Percentiles rank a stretch among this genome's conserved stretches.
These are phyloP conservation scores for Racocetra persica DNA, from an alignment of 371 early-diverging fungal species.

Conservation along the genomic window DNA sequence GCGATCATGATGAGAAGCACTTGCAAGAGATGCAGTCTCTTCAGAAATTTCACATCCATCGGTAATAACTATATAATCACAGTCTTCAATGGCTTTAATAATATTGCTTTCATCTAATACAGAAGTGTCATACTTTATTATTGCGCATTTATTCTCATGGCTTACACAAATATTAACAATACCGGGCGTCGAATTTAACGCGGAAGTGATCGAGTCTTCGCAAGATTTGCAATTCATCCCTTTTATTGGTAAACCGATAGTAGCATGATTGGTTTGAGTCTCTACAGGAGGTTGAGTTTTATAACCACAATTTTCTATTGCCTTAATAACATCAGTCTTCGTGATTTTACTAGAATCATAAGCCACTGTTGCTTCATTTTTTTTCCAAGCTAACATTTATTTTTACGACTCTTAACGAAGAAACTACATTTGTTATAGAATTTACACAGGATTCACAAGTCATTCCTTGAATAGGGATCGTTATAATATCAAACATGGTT, in stretches of 20 bases:
- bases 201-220: conserved; percentile 70
- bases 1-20: background rate
- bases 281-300: conserved; percentile 46
- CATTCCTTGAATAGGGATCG: conserved; percentile 77
- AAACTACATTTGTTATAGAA: conserved; percentile 62
- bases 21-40: conserved; percentile 12
- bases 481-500: background rate
- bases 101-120: conserved; percentile 40
- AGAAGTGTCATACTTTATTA: conserved; percentile 42
- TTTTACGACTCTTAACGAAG: conserved; percentile 54
- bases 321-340: conserved; percentile 48
- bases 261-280: background rate
- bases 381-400: conserved; percentile 61
- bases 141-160: conserved; percentile 51
- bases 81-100: conserved; percentile 63
- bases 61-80: conserved; percentile 59
- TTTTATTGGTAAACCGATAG: conserved; percentile 56
- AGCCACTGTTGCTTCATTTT: conserved; percentile 56
- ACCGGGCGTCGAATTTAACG: conserved; percentile 56
- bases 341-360: conserved; percentile 50
- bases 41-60: background rate
- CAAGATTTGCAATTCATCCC: conserved; percentile 93
- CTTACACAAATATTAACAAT: conserved; percentile 55
- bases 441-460: conserved; percentile 89
- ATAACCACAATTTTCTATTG: conserved; percentile 73